These are phyloP conservation scores for Saturnispora galanensis DNA, from an alignment of 805 yeast genomes.

Conservation along the genomic window DNA sequence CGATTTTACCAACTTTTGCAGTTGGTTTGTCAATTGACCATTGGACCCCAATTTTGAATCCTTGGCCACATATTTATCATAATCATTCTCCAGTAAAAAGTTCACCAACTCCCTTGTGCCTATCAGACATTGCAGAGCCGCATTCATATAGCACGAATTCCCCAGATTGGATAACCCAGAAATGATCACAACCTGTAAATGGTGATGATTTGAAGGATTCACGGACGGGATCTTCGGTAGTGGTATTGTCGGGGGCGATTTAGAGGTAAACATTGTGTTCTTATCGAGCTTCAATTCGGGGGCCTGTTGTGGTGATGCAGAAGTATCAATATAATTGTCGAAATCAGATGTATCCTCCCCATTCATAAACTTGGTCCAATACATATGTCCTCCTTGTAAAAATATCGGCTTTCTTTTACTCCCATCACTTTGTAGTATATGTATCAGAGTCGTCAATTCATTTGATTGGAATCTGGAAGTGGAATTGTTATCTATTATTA, in stretches of 20 bases:
- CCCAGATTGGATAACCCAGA: constrained; percentile 78
- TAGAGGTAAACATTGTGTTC: no score
- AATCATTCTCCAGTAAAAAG: constrained; percentile 53
- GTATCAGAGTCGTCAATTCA: constrained; percentile 25
- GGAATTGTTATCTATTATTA: constrained; percentile 48
- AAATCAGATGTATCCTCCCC: no score
- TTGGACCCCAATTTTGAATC: constrained; percentile 69
- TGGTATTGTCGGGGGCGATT: no score
- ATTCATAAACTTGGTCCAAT: no score
- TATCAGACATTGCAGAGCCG: constrained; percentile 74
- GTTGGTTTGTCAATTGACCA: constrained; percentile 65
- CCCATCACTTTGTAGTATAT: constrained; percentile 30
- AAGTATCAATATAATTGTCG: no score
- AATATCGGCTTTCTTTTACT: no score
- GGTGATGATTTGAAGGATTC: not conserved
- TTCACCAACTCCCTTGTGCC: constrained; percentile 59
- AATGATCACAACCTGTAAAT: constrained; percentile 28
- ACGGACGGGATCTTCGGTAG: no score
- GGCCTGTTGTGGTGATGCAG: no score
- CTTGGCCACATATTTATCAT: constrained; percentile 58
- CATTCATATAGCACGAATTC: constrained; percentile 89
- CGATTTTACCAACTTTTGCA: constrained; percentile 29
- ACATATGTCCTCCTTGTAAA: no score
- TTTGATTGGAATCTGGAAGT: constrained; percentile 13
- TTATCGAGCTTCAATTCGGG: no score